A percentile compares a stretch with the other conserved stretches of the same genome.
Conservation (phyloP, 768 basidiomycete species). For the Porphyrellus cyaneotinctus region DNA sequence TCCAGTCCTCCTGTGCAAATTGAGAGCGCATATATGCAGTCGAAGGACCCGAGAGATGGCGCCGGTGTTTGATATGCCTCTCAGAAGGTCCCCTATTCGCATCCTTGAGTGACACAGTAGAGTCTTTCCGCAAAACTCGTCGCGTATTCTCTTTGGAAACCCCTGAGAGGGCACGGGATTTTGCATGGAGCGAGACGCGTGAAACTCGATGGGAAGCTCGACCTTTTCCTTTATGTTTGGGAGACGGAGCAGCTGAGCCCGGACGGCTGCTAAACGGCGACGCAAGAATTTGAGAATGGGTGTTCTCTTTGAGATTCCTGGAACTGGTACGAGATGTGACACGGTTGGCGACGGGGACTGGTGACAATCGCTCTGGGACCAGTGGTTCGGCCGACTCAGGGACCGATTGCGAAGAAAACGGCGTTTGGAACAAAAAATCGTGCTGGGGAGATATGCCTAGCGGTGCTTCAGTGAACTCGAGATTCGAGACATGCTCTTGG, state of each 20-base stretch:
- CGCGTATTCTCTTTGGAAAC: slow-evolving; percentile 16
- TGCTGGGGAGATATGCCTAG: slow-evolving; percentile 8
- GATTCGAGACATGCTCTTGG: slow-evolving; percentile 7
- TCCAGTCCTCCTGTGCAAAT: slow-evolving; percentile 11
- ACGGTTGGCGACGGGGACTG: slow-evolving; percentile 36
- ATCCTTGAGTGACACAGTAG: slow-evolving; percentile 17
- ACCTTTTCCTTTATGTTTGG: slow-evolving; percentile 21
- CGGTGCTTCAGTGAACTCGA: neutral
- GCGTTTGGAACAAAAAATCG: slow-evolving; percentile 25
- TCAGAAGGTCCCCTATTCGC: slow-evolving; percentile 3
- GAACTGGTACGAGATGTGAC: slow-evolving; percentile 38
- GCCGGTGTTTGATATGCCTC: slow-evolving; percentile 16
- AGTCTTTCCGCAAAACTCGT: slow-evolving; percentile 15
- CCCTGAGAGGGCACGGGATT: slow-evolving; percentile 40
- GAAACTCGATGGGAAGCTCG: slow-evolving; percentile 12
- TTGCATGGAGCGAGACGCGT: slow-evolving; percentile 25
- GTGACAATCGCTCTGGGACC: slow-evolving; percentile 38
- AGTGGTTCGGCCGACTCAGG: slow-evolving; percentile 22
- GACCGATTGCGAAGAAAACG: slow-evolving; percentile 22
- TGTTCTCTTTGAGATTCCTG: slow-evolving; percentile 40
- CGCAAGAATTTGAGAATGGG: slow-evolving; percentile 29
- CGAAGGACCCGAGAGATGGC: slow-evolving; percentile 20
- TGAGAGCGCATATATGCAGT: slow-evolving; percentile 28
- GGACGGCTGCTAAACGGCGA: slow-evolving; percentile 48
- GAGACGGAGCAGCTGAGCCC: slow-evolving; percentile 37